Percentiles rank a stretch among this genome's conserved stretches.
These are phyloP conservation scores for Polygonum maritimum DNA, from an alignment of 148 eudicot species.

Conservation along the genomic window DNA sequence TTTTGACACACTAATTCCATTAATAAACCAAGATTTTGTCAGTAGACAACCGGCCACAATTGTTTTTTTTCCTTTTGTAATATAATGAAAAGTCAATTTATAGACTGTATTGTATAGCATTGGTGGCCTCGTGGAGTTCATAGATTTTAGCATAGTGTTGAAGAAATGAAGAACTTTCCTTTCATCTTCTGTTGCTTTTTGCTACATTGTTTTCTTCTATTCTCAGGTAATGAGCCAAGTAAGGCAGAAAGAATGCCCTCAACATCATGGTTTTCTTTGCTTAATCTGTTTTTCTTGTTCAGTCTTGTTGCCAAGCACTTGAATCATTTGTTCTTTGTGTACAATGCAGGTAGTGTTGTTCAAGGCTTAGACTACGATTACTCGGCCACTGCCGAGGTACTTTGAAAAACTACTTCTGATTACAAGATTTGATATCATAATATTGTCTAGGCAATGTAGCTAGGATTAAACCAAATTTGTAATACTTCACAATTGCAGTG, in stretches of 20 bases:
- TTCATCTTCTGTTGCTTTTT: neutral
- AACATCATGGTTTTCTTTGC: neutral
- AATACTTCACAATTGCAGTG: conserved; percentile 29
- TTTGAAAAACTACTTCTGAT: neutral
- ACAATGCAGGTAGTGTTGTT: conserved; percentile 18
- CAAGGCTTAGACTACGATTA: conserved; percentile 30
- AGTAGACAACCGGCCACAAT: neutral
- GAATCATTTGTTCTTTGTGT: neutral
- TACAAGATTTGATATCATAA: neutral
- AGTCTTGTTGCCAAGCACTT: neutral
- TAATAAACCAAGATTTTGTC: neutral
- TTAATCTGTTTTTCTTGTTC: neutral
- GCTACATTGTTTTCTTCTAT: neutral
- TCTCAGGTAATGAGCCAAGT: neutral
- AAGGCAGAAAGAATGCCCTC: neutral
- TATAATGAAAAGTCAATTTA: neutral
- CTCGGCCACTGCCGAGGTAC: conserved; percentile 41
- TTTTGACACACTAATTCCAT: neutral
- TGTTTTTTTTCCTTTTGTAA: neutral
- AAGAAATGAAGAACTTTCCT: neutral
- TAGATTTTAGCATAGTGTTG: neutral
- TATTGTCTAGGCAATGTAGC: neutral
- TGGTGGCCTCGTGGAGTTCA: neutral
- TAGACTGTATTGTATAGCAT: neutral
- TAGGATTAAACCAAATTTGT: too few species aligned